Evolutionary conservation across 2,329 filamentous ascomycete species (phyloP).

Genomic region (Penicillium sp.): DNA sequence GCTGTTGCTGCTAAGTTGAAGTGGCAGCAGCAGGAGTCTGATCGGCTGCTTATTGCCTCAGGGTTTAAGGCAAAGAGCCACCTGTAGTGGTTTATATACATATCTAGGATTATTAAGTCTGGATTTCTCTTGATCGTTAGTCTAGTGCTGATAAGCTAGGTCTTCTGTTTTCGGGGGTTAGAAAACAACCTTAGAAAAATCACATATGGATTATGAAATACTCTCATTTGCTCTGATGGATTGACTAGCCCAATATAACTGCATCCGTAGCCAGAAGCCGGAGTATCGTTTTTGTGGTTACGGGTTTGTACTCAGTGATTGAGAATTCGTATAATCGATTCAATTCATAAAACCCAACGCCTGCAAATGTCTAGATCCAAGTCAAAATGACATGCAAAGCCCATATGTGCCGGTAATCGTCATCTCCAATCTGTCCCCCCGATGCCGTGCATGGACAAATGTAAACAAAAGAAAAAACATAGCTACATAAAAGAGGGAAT

Average conservation of each 20-base stretch:
- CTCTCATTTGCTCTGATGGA: too few species aligned
- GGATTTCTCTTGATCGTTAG: neutral
- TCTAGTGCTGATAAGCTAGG: neutral
- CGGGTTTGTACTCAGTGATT: neutral
- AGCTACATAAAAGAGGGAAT: constrained; percentile 20
- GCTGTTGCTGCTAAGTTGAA: constrained; percentile 42
- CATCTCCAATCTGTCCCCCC: constrained; percentile 5
- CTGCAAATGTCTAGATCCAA: constrained; percentile 19
- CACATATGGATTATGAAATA: neutral
- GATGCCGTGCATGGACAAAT: constrained; percentile 5
- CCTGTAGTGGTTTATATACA: constrained; percentile 22
- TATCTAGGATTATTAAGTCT: neutral
- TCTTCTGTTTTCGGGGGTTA: neutral
- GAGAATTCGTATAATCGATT: neutral
- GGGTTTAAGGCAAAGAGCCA: constrained; percentile 40
- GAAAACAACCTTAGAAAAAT: neutral
- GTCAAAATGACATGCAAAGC: constrained; percentile 18
- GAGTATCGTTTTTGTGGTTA: neutral
- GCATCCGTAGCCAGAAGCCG: too few species aligned
- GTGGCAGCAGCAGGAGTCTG: constrained; percentile 42
- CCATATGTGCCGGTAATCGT: constrained; percentile 13
- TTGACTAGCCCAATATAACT: too few species aligned
- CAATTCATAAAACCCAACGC: constrained; percentile 11
- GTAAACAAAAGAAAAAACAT: constrained; percentile 5
- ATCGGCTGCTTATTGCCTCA: constrained; percentile 37